Evolutionary conservation across 345 rosid species (phyloP), one percentile per base, ranked within the genome.

Genomic region (Dimocarpus longan): DNA sequence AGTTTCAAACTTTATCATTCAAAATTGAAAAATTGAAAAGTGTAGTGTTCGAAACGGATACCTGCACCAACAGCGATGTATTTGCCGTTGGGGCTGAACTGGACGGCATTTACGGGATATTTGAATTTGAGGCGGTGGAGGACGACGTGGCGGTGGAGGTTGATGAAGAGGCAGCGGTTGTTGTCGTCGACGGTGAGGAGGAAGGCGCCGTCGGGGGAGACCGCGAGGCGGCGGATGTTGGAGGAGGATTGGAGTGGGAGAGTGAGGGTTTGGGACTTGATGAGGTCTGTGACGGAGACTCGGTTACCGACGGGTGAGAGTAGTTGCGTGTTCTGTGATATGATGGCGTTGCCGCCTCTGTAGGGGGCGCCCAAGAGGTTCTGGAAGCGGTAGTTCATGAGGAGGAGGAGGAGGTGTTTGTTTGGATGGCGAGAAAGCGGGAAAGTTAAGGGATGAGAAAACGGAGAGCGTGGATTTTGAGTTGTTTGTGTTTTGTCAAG

Each of bases 271-370:
- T 92, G 90, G 76, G 95, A 92, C 81, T 91, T 91, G 50, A 86
- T 79, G 65, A 94, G 94, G 92, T 96, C 97, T 28, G 93, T 96
- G 82, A 93, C 86, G 83, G 98, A 88, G 82, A 96, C 88, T 10
- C 99, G 90, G 87, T 96, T 96, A 11, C 98, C 97, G 68, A 96
- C 93, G 1, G 98, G 94, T 56, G 98, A 91, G 57, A 96, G 86
- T 22, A 94, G 86, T 73, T 84, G 95, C 11, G 92, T 88, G 78
- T 90, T 91, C 50, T 89, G 89, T 3, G 88, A 82, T 32, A 96
- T 28, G 21, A 90, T 80, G 68, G 89, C 95, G 75, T 94, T 87
- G 57, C 99, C 98, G 75, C 99, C 98, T 43, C 97, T 82, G 86
- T 93, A 96, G 9, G 99, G 97, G 13, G 98, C 98, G 46, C 97